Percentiles rank a stretch among this genome's conserved stretches.
Evolutionary conservation across 169 alveolate species (phyloP).

Genomic region (Besnoitia besnoiti): DNA sequence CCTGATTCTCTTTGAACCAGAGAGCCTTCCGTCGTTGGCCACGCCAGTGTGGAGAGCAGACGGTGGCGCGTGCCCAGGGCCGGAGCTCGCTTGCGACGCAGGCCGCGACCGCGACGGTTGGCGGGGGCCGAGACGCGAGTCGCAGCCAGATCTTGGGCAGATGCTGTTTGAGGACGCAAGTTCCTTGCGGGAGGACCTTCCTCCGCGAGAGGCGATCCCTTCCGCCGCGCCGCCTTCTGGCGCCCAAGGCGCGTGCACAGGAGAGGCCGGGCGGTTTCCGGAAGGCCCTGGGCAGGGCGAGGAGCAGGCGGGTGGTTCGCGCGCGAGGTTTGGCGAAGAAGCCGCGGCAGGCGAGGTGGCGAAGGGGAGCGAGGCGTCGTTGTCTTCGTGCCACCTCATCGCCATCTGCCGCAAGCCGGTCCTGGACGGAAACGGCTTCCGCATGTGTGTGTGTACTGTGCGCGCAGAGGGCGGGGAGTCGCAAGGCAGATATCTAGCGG

Average conservation of each 20-base stretch:
- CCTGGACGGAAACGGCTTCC: slow-evolving; percentile 4
- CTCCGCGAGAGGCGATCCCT: not conserved
- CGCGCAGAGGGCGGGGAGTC: not conserved
- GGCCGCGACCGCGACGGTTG: not conserved
- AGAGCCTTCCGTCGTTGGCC: not conserved
- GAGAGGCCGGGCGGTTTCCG: no score
- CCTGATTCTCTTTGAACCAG: slow-evolving; percentile 14
- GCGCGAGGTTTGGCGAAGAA: no score
- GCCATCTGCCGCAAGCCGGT: slow-evolving; percentile 33
- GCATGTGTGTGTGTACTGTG: slow-evolving; percentile 26
- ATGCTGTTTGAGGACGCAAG: no score
- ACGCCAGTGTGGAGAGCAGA: not conserved
- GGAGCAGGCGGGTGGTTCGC: no score
- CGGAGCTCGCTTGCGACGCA: no score
- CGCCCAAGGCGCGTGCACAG: no score
- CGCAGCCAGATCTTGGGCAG: not conserved
- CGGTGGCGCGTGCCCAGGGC: no score
- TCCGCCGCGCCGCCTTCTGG: no score
- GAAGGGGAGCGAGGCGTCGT: not conserved
- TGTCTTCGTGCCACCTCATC: slow-evolving; percentile 26
- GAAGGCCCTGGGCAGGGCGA: no score
- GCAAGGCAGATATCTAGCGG: not conserved
- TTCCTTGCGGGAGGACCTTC: not conserved
- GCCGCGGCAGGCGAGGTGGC: not conserved
- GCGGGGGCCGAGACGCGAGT: not conserved